Evolutionary conservation across 2,329 filamentous ascomycete genomes (phyloP).

Genomic region (Fusarium sp.): DNA sequence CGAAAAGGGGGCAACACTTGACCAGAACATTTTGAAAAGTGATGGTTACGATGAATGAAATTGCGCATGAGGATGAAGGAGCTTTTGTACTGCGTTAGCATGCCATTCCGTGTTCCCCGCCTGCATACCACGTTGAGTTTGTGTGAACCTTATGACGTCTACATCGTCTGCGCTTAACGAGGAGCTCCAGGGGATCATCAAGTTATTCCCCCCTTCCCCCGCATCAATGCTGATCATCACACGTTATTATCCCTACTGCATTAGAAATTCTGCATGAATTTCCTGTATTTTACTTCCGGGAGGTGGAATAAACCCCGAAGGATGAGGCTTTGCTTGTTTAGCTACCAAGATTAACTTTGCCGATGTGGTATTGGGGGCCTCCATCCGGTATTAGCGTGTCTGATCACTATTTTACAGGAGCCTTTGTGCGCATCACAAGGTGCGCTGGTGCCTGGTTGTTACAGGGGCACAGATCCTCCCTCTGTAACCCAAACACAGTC

Average conservation of each 20-base stretch:
- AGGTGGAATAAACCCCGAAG: constrained; percentile 8
- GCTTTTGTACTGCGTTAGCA: background rate
- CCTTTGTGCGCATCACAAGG: background rate
- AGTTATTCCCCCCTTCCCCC: constrained; percentile 1
- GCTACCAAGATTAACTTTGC: background rate
- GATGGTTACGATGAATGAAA: background rate
- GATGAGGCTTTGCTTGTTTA: background rate
- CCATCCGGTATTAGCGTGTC: background rate
- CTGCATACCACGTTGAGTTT: background rate
- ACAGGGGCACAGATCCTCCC: background rate
- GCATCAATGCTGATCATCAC: constrained; percentile 10
- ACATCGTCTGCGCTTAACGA: background rate
- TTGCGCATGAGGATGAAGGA: background rate
- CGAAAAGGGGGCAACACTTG: background rate
- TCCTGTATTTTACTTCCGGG: background rate
- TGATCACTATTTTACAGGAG: background rate
- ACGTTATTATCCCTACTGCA: background rate
- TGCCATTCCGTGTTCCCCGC: background rate
- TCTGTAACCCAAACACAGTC: background rate
- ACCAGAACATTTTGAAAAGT: constrained; percentile 12
- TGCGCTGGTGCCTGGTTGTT: background rate
- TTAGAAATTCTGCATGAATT: background rate
- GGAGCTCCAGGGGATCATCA: background rate
- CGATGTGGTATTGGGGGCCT: constrained; percentile 13
- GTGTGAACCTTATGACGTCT: constrained; percentile 17